phyloP scores from a whole-genome alignment of 495 filamentous ascomycete genomes.

The Neurospora sp. region DNA sequence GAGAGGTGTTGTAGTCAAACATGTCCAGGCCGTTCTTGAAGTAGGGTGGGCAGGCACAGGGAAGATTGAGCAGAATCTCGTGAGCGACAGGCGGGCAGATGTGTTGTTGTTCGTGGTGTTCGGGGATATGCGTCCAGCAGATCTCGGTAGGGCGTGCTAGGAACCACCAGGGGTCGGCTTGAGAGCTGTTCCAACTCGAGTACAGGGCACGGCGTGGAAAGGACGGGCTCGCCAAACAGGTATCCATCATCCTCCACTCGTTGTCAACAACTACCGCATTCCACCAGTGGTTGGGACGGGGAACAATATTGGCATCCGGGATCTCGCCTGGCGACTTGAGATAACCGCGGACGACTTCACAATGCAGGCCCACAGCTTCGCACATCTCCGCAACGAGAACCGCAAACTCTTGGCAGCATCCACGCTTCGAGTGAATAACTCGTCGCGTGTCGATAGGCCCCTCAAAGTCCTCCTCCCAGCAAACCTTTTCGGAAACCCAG shows the following conservation, averaged over 20 bases:
- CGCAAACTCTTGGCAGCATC: constrained; percentile 84
- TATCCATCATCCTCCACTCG: constrained; percentile 96
- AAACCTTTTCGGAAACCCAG: constrained; percentile 90
- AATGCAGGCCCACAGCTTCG: constrained; percentile 72
- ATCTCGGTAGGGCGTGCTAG: constrained; percentile 74
- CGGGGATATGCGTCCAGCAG: constrained; percentile 91
- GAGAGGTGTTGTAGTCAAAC: constrained; percentile 82
- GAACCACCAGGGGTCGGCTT: constrained; percentile 86
- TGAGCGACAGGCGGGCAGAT: constrained; percentile 79
- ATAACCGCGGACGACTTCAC: constrained; percentile 76
- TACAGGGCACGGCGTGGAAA: constrained; percentile 71
- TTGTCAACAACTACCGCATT: constrained; percentile 89
- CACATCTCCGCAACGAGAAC: constrained; percentile 91
- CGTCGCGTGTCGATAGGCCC: constrained; percentile 64
- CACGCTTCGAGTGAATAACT: constrained; percentile 75
- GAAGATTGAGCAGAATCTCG: constrained; percentile 74
- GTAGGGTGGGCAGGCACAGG: constrained; percentile 74
- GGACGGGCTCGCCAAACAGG: constrained; percentile 80
- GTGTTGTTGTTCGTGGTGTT: constrained; percentile 78
- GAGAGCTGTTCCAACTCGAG: constrained; percentile 54
- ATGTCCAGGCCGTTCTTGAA: constrained; percentile 73
- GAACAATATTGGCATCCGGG: constrained; percentile 63
- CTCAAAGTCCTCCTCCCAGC: constrained; percentile 93
- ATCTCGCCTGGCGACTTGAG: constrained; percentile 83
- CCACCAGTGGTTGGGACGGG: constrained; percentile 94